Percentiles rank a stretch among this genome's conserved stretches.
These are phyloP conservation scores for Micractinium conductrix DNA, from an alignment of 139 green algal genomes.

Conservation along the genomic window DNA sequence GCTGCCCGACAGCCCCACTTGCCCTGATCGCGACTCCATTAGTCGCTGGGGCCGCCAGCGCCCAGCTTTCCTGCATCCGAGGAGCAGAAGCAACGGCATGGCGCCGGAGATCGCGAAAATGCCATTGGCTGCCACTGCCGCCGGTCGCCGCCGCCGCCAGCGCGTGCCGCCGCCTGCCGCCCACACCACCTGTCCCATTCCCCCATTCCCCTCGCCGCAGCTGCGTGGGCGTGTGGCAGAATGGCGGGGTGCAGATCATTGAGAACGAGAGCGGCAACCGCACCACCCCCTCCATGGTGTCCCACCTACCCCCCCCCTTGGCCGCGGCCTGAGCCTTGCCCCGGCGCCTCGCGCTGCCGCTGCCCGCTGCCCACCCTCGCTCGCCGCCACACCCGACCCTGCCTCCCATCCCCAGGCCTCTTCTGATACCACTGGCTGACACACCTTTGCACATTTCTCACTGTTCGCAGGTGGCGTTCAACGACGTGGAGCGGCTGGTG, in stretches of 20 bases:
- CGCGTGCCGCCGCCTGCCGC: neutral
- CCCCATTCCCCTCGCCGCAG: neutral
- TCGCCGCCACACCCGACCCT: neutral
- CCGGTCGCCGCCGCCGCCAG: neutral
- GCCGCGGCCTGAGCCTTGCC: neutral
- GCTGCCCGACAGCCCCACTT: too few species aligned
- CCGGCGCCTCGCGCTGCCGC: too few species aligned
- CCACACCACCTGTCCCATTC: neutral
- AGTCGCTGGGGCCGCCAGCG: neutral
- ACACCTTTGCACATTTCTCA: neutral
- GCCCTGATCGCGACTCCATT: neutral
- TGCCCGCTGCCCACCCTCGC: too few species aligned
- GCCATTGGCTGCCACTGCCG: neutral
- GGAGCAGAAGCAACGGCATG: too few species aligned
- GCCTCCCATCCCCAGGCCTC: neutral
- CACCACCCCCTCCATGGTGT: constrained; percentile 69
- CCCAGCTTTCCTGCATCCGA: neutral
- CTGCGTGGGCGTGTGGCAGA: constrained; percentile 69
- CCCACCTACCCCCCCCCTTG: neutral
- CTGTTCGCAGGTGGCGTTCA: constrained; percentile 98
- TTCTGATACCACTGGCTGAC: neutral
- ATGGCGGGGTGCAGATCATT: constrained; percentile 90
- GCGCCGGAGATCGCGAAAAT: neutral
- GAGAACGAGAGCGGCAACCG: constrained; percentile 93
- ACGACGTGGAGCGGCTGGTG: constrained; percentile 96